Conservation (phyloP, 495 filamentous ascomycete species). For the Lophiotrema nucula region DNA sequence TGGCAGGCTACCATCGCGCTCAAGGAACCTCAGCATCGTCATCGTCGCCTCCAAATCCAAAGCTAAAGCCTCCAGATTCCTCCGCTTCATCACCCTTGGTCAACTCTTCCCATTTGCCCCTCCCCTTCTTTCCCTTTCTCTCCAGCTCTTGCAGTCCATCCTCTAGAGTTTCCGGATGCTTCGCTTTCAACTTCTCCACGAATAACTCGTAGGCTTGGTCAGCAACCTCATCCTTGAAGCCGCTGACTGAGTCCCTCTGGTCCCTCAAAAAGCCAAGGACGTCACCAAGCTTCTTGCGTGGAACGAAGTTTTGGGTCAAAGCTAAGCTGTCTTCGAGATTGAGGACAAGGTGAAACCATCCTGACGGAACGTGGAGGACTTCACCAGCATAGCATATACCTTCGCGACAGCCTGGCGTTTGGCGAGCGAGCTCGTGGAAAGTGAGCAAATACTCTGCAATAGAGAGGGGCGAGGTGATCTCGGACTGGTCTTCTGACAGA, state of each 20-base stretch:
- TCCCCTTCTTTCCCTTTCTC: constrained; percentile 60
- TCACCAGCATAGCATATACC: constrained; percentile 86
- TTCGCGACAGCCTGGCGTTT: constrained; percentile 75
- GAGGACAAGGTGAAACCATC: constrained; percentile 97
- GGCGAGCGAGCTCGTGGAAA: constrained; percentile 86
- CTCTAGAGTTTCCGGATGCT: constrained; percentile 64
- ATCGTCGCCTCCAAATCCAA: constrained; percentile 64
- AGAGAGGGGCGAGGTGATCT: constrained; percentile 90
- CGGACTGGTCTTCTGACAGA: constrained; percentile 86
- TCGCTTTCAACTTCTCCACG: constrained; percentile 62
- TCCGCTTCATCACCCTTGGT: constrained; percentile 51
- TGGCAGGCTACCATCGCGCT: too few species aligned
- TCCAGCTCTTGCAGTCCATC: constrained; percentile 64
- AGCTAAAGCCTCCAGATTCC: constrained; percentile 67
- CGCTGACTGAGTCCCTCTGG: constrained; percentile 80
- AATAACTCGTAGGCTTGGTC: constrained; percentile 73
- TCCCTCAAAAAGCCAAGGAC: constrained; percentile 81
- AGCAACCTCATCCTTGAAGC: constrained; percentile 70
- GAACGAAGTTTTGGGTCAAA: constrained; percentile 95
- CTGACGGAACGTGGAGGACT: constrained; percentile 86
- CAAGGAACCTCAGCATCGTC: constrained; percentile 42
- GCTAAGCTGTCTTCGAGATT: constrained; percentile 82
- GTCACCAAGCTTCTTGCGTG: constrained; percentile 66
- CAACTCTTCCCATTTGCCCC: constrained; percentile 83
- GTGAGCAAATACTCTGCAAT: constrained; percentile 93